Evolutionary conservation across 176 grass and related monocot species (phyloP), one percentile per base, ranked within the genome.

Genomic region (Juncus inflexus): DNA sequence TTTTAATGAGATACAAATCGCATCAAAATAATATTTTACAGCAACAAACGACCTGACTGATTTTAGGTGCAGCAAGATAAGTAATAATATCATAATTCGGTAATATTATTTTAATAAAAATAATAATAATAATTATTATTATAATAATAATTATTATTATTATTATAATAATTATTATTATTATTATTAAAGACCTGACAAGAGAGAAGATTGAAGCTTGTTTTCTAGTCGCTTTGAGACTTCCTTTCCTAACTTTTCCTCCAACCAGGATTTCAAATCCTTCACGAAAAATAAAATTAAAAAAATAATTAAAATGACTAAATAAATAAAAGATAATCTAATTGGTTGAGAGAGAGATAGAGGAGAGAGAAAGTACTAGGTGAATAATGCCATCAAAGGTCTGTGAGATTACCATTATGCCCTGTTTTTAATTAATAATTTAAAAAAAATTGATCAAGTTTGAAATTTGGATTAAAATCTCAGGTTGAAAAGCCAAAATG

Each of bases 261-360:
- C 77, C 13, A 86, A 68, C 87, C 87, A 90, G 45, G 65, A 54
- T 35, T 78, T 69, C 47, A 83, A 72, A 70, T 90, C 74, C 83
- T 90, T 82, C 3, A 67, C 62, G 9, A 4, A 43, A 55, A 69
- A 58, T n/a, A 73, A 28, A 62, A 50, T 76, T 43, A 62, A 56
- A 78, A 12, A 61, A 52, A 69, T 16, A 50, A 76, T 35, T 45
- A 7, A 63, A 51, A 62, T 6, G 4, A 52, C 4, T 57, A 64
- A 37, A 47, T 16, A 50, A 52, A 53, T 59, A 51, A 72, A 7
- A 59, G 37, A 10, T 2, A 50, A 40, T 38, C 9, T 40, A 63
- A 65, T 60, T 58, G 52, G 35, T 61, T 64, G 47, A 52, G 62
- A 52, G 15, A 64, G 40, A 52, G 49, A 73, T 58, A 47, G 12